These are phyloP conservation scores for Fusarium zealandicum DNA, from an alignment of 2,329 filamentous ascomycete genomes.

Conservation along the genomic window DNA sequence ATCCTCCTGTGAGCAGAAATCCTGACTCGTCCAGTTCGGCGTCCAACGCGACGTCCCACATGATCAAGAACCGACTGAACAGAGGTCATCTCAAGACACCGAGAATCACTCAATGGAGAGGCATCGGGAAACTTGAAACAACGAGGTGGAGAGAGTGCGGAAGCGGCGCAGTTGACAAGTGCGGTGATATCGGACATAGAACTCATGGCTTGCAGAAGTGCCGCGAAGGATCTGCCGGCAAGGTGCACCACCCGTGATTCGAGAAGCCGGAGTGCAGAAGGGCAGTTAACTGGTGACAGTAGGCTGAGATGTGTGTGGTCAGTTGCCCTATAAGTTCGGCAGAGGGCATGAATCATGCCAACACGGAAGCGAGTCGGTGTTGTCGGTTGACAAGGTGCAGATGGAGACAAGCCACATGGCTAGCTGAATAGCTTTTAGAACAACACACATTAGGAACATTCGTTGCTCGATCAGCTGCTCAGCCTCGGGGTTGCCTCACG, in stretches of 20 bases:
- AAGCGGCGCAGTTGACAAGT: background rate
- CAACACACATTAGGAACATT: background rate
- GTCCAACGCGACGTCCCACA: background rate
- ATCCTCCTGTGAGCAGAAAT: background rate
- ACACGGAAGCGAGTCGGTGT: background rate
- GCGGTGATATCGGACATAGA: slow-evolving; percentile 2
- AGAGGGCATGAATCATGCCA: slow-evolving; percentile 21
- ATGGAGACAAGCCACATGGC: slow-evolving; percentile 3
- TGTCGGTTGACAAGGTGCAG: slow-evolving; percentile 2
- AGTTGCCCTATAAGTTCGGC: background rate
- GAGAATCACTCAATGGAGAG: background rate
- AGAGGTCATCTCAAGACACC: background rate
- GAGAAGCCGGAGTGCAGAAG: background rate
- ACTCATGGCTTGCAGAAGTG: slow-evolving; percentile 2
- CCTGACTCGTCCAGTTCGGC: background rate
- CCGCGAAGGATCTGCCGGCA: background rate
- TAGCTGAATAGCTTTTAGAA: background rate
- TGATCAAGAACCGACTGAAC: background rate
- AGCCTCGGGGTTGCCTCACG: background rate
- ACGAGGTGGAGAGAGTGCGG: background rate
- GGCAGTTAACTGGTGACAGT: background rate
- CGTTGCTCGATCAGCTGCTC: background rate
- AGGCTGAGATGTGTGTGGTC: slow-evolving; percentile 6
- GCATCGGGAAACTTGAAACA: slow-evolving; percentile 16
- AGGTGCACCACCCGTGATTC: background rate